These are phyloP conservation scores for Sarocladium brachiariae DNA, from an alignment of 2,329 filamentous ascomycete species.

Conservation along the genomic window DNA sequence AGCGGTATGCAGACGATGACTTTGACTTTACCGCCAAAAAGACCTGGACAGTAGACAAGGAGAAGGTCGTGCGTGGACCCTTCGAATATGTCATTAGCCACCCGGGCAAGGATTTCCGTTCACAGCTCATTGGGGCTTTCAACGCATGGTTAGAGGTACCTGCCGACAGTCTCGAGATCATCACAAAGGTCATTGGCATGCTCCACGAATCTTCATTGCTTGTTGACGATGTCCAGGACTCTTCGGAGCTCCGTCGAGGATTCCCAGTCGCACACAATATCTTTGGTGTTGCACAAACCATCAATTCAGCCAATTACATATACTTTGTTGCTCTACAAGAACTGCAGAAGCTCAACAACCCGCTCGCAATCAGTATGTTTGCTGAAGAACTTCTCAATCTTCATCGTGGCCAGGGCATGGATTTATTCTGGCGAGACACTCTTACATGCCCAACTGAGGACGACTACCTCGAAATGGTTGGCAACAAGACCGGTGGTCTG, in stretches of 20 bases:
- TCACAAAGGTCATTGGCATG: constrained; percentile 77
- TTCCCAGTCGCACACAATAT: constrained; percentile 78
- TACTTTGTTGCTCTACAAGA: constrained; percentile 77
- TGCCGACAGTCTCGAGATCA: constrained; percentile 59
- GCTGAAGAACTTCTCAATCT: constrained; percentile 79
- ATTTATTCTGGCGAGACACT: constrained; percentile 83
- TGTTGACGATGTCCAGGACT: constrained; percentile 84
- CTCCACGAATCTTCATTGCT: constrained; percentile 78
- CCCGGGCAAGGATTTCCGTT: constrained; percentile 79
- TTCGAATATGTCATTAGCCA: constrained; percentile 75
- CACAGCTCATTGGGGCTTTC: constrained; percentile 73
- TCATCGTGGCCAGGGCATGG: constrained; percentile 84
- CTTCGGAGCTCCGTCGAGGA: constrained; percentile 67
- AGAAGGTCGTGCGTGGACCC: constrained; percentile 68
- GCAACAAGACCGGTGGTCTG: constrained; percentile 82
- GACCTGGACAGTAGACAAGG: constrained; percentile 67
- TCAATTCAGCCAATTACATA: constrained; percentile 85
- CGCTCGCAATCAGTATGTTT: constrained; percentile 61
- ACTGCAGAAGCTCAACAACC: constrained; percentile 63
- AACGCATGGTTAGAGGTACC: constrained; percentile 76
- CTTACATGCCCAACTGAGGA: constrained; percentile 78
- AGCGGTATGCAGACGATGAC: constrained; percentile 48
- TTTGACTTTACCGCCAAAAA: constrained; percentile 43
- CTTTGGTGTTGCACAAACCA: constrained; percentile 80
- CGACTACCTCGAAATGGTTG: constrained; percentile 91